Conservation (phyloP, 345 rosid species). For the Citropsis articulata region DNA sequence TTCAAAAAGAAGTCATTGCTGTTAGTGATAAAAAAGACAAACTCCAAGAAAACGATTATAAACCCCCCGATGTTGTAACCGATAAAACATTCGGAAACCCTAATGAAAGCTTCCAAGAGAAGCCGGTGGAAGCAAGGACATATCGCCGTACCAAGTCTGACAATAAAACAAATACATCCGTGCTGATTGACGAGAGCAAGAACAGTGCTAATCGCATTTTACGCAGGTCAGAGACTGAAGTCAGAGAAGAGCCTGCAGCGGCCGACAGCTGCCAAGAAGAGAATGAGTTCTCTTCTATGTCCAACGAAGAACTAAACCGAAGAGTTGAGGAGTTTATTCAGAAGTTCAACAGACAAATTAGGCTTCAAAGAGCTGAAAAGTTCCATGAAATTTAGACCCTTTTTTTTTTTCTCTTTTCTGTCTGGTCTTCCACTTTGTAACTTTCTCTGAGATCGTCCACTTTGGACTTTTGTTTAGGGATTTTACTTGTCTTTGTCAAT, state of each 20-base stretch:
- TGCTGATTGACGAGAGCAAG: constrained; percentile 27
- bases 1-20: neutral
- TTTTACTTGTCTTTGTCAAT: neutral
- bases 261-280: constrained; percentile 22
- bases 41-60: constrained; percentile 15
- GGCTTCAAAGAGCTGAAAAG: constrained; percentile 36
- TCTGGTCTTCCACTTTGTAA: neutral
- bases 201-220: neutral
- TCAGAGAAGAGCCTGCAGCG: neutral
- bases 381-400: constrained; percentile 16
- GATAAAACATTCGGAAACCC: constrained; percentile 12
- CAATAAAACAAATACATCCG: constrained; percentile 18
- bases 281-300: constrained; percentile 60
- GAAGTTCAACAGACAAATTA: constrained; percentile 53
- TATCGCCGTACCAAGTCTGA: constrained; percentile 43
- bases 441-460: neutral
- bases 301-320: constrained; percentile 65
- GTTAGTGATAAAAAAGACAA: neutral
- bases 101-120: neutral
- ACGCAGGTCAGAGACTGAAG: constrained; percentile 1
- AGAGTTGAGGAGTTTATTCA: constrained; percentile 77
- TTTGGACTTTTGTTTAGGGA: neutral
- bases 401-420: neutral
- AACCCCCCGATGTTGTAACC: constrained; percentile 11
- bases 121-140: constrained; percentile 2